Base-by-base conservation (phyloP, 1,139 yeast genomes). In the Wickerhamiella infanticola region DNA sequence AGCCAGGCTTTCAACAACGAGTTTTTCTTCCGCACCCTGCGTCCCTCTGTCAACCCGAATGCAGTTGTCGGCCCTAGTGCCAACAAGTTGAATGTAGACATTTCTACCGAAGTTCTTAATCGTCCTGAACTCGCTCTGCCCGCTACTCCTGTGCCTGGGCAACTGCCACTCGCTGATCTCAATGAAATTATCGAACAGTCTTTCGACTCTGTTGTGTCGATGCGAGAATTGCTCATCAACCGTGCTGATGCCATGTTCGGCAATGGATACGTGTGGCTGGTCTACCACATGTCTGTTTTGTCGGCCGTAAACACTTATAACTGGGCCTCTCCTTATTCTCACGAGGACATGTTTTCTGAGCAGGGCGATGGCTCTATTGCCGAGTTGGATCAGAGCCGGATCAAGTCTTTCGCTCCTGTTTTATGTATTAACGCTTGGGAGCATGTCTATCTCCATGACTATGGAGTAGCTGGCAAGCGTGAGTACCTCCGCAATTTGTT, bases 1-100 rank as follows among this genome's bases (percentile, higher is more conserved):
- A 81, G 95, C 2, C 95, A 83, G 62, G 79, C 88, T 3, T 94
- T 84, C 66, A 85, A 84, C 63, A 90, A 90, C 64, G 96, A 93
- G 66, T 75, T 90, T 52, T 85, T 83, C 60, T 79, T 86, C 63
- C 77, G 80, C 59, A 85, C 81, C 60, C 68, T 85, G 45, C 51
- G 55, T 40, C 55, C 53, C 37, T 56, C 60, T 4, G 56, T 48
- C 41, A 56, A 59, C 47, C 54, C 57, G 9, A 49, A 51, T 9
- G 61, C 62, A 24, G 45, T 18, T 11, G 24, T 46, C 36, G 48
- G 45, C 8, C 39, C 38, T 13, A 24, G 33, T 24, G 26, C 25
- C 13, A 29, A 11, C 33, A 18, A 18, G 18, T 3, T 5, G 4
- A n/a, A 13, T 29, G 58, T 58, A 11, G 57, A 55, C 46, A 51